phyloP scores from a whole-genome alignment of 2,329 filamentous ascomycete genomes.

The Leptographium wingfieldii region DNA sequence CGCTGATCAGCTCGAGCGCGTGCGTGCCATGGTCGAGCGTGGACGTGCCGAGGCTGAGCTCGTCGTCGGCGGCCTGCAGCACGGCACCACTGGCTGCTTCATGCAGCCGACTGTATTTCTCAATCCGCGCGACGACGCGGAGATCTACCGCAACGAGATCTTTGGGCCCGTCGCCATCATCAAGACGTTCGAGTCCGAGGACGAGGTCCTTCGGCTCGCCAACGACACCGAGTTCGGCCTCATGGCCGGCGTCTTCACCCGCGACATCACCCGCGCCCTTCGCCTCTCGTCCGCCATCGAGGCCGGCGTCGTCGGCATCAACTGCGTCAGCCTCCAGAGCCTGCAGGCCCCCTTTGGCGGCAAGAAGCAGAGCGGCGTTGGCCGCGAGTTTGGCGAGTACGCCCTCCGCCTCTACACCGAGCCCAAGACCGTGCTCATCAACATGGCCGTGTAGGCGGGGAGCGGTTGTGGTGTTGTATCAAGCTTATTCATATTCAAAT shows the following conservation, averaged over 20 bases:
- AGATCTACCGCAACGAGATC: conserved; percentile 66
- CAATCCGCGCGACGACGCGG: conserved; percentile 14
- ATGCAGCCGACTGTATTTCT: conserved; percentile 8
- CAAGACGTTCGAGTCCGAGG: conserved; percentile 63
- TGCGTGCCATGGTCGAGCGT: conserved; percentile 30
- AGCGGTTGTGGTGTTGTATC: no score
- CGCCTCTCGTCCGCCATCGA: conserved; percentile 57
- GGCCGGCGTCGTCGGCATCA: conserved; percentile 43
- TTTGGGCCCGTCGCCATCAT: conserved; percentile 70
- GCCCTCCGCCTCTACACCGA: conserved; percentile 35
- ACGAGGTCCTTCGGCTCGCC: conserved; percentile 54
- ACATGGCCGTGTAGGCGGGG: conserved; percentile 13
- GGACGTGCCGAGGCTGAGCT: conserved; percentile 24
- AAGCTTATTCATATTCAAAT: no score
- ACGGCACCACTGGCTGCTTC: conserved; percentile 25
- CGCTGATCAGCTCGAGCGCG: conserved; percentile 31
- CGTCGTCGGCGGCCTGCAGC: conserved; percentile 22
- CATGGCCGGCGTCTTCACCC: conserved; percentile 67
- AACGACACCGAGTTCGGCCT: conserved; percentile 67
- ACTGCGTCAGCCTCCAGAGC: conserved; percentile 29
- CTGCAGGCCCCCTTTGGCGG: conserved; percentile 35
- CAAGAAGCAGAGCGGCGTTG: conserved; percentile 34
- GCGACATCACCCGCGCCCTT: conserved; percentile 58
- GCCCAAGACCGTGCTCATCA: conserved; percentile 36
- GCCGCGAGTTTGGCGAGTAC: conserved; percentile 34